A percentile compares a stretch with the other conserved stretches of the same genome.
Evolutionary conservation across 495 filamentous ascomycete species (phyloP).

Genomic region (Penicillium salamii): DNA sequence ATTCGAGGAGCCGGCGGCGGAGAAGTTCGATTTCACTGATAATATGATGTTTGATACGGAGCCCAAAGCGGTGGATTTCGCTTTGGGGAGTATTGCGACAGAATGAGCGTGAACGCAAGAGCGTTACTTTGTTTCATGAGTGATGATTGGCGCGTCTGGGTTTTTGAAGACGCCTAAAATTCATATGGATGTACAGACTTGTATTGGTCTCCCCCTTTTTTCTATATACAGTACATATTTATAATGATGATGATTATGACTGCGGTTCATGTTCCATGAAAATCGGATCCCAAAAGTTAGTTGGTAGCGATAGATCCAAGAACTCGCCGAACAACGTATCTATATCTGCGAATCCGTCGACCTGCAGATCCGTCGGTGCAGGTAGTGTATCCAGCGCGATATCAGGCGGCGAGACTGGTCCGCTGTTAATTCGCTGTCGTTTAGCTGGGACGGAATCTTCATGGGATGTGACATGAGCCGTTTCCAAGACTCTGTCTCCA

Average conservation of each 20-base stretch:
- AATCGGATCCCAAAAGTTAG: conserved; percentile 45
- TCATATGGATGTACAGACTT: conserved; percentile 1
- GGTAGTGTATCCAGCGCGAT: conserved; percentile 1
- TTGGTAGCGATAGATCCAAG: conserved; percentile 39
- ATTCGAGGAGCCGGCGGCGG: conserved; percentile 22
- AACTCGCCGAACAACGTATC: conserved; percentile 43
- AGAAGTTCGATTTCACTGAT: conserved; percentile 26
- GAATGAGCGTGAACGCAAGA: neutral
- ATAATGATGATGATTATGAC: conserved; percentile 13
- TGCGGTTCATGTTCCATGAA: conserved; percentile 21
- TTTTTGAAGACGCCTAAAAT: neutral
- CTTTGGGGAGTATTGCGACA: conserved; percentile 8
- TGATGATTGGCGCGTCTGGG: neutral
- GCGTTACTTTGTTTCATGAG: neutral
- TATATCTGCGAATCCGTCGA: conserved; percentile 34
- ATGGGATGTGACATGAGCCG: neutral
- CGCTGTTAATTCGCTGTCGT: neutral
- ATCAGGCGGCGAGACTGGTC: neutral
- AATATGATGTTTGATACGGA: conserved; percentile 31
- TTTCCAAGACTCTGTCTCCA: neutral
- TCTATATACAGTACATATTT: conserved; percentile 9
- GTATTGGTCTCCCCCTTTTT: conserved; percentile 1
- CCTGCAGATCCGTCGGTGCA: conserved; percentile 8
- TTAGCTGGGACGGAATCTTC: neutral
- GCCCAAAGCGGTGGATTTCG: conserved; percentile 28